phyloP scores from a whole-genome alignment of 768 basidiomycete species.

The Agrocybe praecox region DNA sequence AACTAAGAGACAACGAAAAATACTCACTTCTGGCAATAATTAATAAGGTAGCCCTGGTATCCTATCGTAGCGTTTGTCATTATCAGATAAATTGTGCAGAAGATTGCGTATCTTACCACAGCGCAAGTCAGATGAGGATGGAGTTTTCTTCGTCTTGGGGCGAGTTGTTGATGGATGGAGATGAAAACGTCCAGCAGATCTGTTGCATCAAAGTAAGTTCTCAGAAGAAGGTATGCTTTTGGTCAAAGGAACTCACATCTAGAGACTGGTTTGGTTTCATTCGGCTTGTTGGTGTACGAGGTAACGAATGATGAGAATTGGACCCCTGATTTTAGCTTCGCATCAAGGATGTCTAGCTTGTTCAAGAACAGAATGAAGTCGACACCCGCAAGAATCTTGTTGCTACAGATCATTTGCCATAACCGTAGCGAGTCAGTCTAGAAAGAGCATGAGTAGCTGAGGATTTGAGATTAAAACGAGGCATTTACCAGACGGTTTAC shows the following conservation, averaged over 20 bases:
- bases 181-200: conserved; percentile 56
- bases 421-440: conserved; percentile 59
- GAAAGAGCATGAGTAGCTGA: background rate
- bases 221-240: background rate
- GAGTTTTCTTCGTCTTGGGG: conserved; percentile 47
- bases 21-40: conserved; percentile 52
- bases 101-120: conserved; percentile 38
- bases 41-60: conserved; percentile 46
- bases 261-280: conserved; percentile 51
- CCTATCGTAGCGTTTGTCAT: conserved; percentile 29
- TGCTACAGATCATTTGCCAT: conserved; percentile 63
- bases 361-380: conserved; percentile 65
- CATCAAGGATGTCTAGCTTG: conserved; percentile 61
- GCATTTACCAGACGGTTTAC: conserved; percentile 61
- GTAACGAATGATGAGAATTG: conserved; percentile 58
- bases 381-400: conserved; percentile 53
- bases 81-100: conserved; percentile 9
- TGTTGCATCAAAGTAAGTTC: conserved; percentile 19
- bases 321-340: conserved; percentile 53
- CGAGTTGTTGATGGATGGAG: conserved; percentile 50
- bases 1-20: background rate
- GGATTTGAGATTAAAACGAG: background rate
- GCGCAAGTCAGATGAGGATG: conserved; percentile 62
- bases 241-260: conserved; percentile 44
- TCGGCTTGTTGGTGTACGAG: conserved; percentile 52